Base-by-base conservation (phyloP, 371 early-diverging fungal species). In the Mucor mucedo region DNA sequence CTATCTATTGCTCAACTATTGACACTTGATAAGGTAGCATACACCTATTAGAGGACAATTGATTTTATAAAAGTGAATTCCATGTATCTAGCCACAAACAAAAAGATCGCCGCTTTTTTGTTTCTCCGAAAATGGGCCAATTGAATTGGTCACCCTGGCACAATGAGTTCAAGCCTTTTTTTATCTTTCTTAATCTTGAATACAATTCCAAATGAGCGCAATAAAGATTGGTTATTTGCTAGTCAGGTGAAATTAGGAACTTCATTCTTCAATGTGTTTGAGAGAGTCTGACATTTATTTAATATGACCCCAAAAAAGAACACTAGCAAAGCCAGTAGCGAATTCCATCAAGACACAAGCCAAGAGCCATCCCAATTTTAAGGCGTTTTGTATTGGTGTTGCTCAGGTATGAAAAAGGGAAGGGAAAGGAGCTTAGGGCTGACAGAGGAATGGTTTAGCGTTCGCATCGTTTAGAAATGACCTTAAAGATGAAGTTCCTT, bases 271-370 rank as follows among this genome's bases (percentile, higher is more conserved):
- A 2, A 56, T 48, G 60, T 41, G 33, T 39, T 2, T 2, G 3
- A 30, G 2, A n/a, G 5, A 8, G 9, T 16, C 27, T 44, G 3
- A 40, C 6, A 5, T 45, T 30, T 45, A 39, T 14, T 7, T 28
- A 21, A 21, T 21, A 21, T 21, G 21, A 21, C 21, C 21, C 21
- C 30, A 53, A 42, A 35, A 55, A 50, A 82, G 83, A 62, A 93
- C 93, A 48, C 77, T 95, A 35, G 91, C 95, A 33, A 95, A 94
- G 65, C 92, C 94, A 9, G 82, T 92, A 21, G 91, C 94, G 32
- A 91, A 77, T 60, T 87, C 88, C 39, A 90, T 95, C 68, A 95
- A 95, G 77, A 77, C 83, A 40, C 89, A 89, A 65, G 89, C 88
- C 33, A 89, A 87, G 68, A 71, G 81, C 47, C 88, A 89, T 68